Evolutionary conservation across 106 monocot species (phyloP), one percentile per base, ranked within the genome.

Genomic region (Iris macrosiphon): DNA sequence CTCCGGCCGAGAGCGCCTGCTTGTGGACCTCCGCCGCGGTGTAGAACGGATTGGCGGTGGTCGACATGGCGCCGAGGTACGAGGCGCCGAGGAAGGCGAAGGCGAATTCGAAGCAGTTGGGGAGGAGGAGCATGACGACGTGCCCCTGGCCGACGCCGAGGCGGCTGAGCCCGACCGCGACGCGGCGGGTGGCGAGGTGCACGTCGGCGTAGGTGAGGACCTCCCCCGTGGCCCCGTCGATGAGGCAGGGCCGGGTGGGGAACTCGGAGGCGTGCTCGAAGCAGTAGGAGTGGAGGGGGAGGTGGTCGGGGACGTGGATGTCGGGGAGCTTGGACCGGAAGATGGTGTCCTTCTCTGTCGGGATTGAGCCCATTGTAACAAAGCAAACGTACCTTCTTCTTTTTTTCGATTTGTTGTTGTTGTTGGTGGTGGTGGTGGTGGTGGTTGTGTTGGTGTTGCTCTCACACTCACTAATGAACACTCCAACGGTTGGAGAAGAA

Each of bases 31-130:
- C 87, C 7, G 71, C 18, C 0, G 81, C 16, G 6, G 87, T 87
- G 81, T 78, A 72, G 67, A 77, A 74, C 3, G 87, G 87, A 75
- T 87, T 87, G 57, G 81, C 81, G n/a, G 81, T 81, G 62, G 87
- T 87, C 52, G 72, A 58, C 37, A 47, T 46, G 41, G 81, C 81
- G 21, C 87, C 87, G 42, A 55, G 49, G 55, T 40, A 62, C 23
- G 87, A 87, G 12, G 74, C 74, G 24, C 57, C 87, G 56, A 87
- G 77, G 78, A 87, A 87, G 55, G 75, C 55, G 38, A 87, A 54
- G 52, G 64, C 72, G 72, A 87, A 87, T 22, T 75, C 81, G 0
- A 62, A 35, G 20, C 60, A 82, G 64, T 87, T 87, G 41, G 68
- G 87, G 10, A 87, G 82, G 30, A 87, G 61, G 17, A 77, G 33